A percentile compares a stretch with the other conserved stretches of the same genome.
phyloP scores from a whole-genome alignment of 495 filamentous ascomycete species.

The Penicillium argentinense region DNA sequence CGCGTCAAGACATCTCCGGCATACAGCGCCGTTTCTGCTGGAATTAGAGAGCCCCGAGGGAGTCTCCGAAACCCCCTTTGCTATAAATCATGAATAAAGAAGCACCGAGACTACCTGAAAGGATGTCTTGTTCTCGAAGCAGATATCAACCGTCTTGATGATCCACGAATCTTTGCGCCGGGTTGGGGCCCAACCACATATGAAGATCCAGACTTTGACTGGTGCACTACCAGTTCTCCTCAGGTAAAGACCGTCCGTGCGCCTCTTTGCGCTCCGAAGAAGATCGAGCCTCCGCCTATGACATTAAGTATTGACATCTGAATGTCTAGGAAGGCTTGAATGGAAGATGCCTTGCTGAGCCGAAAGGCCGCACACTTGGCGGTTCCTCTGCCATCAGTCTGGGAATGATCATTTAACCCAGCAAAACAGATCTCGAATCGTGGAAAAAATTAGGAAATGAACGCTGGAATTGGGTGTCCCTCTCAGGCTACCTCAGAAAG shows the following conservation, averaged over 20 bases:
- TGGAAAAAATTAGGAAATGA: slow-evolving; percentile 53
- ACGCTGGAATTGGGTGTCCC: slow-evolving; percentile 48
- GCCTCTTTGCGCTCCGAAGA: background rate
- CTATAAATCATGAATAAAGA: too few species aligned
- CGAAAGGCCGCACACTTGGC: slow-evolving; percentile 53
- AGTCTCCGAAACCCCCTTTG: too few species aligned
- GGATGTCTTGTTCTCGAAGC: slow-evolving; percentile 54
- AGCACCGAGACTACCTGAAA: too few species aligned
- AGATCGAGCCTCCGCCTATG: too few species aligned
- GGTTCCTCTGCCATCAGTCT: slow-evolving; percentile 56
- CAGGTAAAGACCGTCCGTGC: slow-evolving; percentile 36
- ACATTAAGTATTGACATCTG: too few species aligned
- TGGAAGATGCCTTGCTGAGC: slow-evolving; percentile 24
- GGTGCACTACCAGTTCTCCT: slow-evolving; percentile 48
- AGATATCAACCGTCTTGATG: slow-evolving; percentile 37
- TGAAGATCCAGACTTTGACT: slow-evolving; percentile 50
- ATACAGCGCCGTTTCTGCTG: too few species aligned
- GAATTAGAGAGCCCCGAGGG: too few species aligned
- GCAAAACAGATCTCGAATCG: slow-evolving; percentile 39
- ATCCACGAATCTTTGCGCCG: slow-evolving; percentile 41
- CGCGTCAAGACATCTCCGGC: too few species aligned
- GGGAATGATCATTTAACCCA: slow-evolving; percentile 45
- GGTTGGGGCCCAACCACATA: slow-evolving; percentile 37
- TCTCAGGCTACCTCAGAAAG: slow-evolving; percentile 43
- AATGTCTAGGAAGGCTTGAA: slow-evolving; percentile 20